Percentiles rank a stretch among this genome's conserved stretches.
phyloP scores from a whole-genome alignment of 75 land plant genomes.

The Cupressus sempervirens region DNA sequence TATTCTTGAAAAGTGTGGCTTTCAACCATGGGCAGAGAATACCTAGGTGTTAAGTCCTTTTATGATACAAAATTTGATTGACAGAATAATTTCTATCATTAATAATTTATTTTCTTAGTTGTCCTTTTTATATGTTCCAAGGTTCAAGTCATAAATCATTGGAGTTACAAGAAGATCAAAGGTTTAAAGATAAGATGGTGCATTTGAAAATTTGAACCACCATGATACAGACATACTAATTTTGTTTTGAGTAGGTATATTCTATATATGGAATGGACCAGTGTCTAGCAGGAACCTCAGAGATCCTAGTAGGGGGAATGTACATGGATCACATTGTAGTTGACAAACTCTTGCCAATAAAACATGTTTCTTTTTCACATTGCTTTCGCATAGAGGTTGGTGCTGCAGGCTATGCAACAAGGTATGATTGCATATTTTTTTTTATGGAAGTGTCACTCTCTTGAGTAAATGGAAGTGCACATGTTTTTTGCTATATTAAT shows the following conservation, averaged over 20 bases:
- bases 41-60: slow-evolving; percentile 64
- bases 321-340: slow-evolving; percentile 86
- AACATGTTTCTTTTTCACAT: slow-evolving; percentile 87
- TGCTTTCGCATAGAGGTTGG: slow-evolving; percentile 99
- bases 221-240: neutral
- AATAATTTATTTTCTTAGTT: neutral
- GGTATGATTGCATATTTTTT: slow-evolving; percentile 33
- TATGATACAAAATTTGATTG: slow-evolving; percentile 4
- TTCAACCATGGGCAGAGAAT: slow-evolving; percentile 92
- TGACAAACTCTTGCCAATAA: slow-evolving; percentile 76
- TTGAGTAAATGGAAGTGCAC: neutral
- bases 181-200: neutral
- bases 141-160: neutral
- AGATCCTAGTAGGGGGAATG: slow-evolving; percentile 95
- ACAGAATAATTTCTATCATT: neutral
- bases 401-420: slow-evolving; percentile 93
- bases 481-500: neutral
- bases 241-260: slow-evolving; percentile 60
- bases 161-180: neutral
- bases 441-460: neutral
- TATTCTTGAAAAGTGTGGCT: slow-evolving; percentile 94
- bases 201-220: neutral
- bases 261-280: slow-evolving; percentile 88
- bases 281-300: slow-evolving; percentile 95
- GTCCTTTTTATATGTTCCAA: neutral